A percentile compares a stretch with the other conserved stretches of the same genome.
Evolutionary conservation across 768 basidiomycete species (phyloP).

Genomic region (Pleurotus giganteus): DNA sequence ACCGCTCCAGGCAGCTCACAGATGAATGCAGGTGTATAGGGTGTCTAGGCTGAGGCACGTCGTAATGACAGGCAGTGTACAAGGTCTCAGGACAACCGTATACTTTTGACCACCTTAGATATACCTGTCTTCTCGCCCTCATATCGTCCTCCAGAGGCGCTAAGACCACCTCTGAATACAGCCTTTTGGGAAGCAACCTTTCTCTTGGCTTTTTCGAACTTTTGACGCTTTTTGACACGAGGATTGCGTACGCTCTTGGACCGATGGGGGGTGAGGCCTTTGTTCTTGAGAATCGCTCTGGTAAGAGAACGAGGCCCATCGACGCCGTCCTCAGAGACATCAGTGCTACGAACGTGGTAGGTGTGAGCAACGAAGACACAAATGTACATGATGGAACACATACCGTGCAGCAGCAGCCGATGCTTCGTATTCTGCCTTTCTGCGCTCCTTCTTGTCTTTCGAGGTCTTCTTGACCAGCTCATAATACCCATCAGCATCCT

Average conservation of each 20-base stretch:
- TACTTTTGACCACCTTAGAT: constrained; percentile 84
- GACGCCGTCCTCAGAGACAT: constrained; percentile 29
- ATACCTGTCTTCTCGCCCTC: constrained; percentile 94
- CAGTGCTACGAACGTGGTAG: constrained; percentile 19
- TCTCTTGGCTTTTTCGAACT: constrained; percentile 94
- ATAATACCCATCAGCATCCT: constrained; percentile 79
- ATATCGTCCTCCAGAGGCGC: constrained; percentile 69
- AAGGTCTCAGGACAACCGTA: constrained; percentile 54
- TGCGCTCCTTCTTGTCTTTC: constrained; percentile 71
- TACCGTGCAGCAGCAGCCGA: constrained; percentile 56
- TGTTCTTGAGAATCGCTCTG: constrained; percentile 89
- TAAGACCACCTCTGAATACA: constrained; percentile 87
- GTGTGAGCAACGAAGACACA: constrained; percentile 1
- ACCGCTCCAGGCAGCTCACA: too few species aligned
- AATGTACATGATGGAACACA: constrained; percentile 25
- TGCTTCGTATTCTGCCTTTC: constrained; percentile 80
- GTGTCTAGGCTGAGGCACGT: not conserved
- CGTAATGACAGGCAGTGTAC: constrained; percentile 8
- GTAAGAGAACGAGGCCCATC: constrained; percentile 87
- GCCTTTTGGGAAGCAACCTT: constrained; percentile 87
- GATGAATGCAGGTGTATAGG: too few species aligned
- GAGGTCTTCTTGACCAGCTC: constrained; percentile 79
- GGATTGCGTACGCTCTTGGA: constrained; percentile 93
- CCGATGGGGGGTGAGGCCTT: constrained; percentile 88
- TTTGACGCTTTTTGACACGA: constrained; percentile 93